These are phyloP conservation scores for Neostapfia colusana DNA, from an alignment of 176 grass and related monocot genomes.

Conservation along the genomic window DNA sequence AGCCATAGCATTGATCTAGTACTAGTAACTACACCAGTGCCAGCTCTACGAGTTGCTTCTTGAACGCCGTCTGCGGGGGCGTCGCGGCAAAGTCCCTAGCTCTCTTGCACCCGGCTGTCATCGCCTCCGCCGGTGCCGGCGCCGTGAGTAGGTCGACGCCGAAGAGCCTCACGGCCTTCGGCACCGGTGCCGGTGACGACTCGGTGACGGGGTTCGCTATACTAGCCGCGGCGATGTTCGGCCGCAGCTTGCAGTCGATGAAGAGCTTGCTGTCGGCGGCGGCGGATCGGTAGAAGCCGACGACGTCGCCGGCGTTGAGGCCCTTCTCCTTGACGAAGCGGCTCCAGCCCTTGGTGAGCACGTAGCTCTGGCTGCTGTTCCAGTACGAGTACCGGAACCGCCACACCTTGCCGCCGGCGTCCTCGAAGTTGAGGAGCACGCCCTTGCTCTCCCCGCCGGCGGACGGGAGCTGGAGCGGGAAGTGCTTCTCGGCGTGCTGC, in stretches of 20 bases:
- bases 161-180: constrained; percentile 53
- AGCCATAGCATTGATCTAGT: not conserved
- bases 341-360: constrained; percentile 96
- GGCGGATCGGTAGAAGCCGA: constrained; percentile 59
- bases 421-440: constrained; percentile 88
- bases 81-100: constrained; percentile 23
- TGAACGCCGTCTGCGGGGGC: constrained; percentile 47
- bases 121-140: not conserved
- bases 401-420: constrained; percentile 75
- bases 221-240: not conserved
- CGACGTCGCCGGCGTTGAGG: constrained; percentile 64
- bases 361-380: constrained; percentile 99
- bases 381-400: constrained; percentile 95
- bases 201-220: not conserved
- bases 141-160: constrained; percentile 60
- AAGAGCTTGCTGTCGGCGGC: constrained; percentile 50
- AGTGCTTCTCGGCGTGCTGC: constrained; percentile 94
- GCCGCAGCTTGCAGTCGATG: constrained; percentile 60
- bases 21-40: constrained; percentile 32
- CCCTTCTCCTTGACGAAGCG: constrained; percentile 94
- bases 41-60: constrained; percentile 71
- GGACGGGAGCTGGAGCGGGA: constrained; percentile 48
- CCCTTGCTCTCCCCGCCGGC: constrained; percentile 49
- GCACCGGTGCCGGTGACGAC: not conserved
- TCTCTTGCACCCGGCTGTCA: constrained; percentile 41